These are phyloP conservation scores for Pichia sporocuriosa DNA, from an alignment of 805 yeast genomes.

Conservation along the genomic window DNA sequence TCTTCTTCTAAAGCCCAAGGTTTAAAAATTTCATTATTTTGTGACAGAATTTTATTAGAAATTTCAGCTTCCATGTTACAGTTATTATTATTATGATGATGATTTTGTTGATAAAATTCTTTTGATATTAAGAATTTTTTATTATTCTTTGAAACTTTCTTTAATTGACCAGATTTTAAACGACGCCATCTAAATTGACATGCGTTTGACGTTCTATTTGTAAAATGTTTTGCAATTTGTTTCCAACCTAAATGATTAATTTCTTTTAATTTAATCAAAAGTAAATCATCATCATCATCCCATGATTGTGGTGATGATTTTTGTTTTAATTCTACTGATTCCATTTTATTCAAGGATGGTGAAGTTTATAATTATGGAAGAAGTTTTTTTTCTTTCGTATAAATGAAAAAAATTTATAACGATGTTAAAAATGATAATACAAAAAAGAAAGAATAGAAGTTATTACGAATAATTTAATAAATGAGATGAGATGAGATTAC, in stretches of 20 bases:
- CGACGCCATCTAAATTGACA: conserved; percentile 89
- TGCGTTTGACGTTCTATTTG: conserved; percentile 80
- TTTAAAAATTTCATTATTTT: neutral
- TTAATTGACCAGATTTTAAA: conserved; percentile 26
- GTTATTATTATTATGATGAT: neutral
- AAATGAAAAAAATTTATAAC: no score
- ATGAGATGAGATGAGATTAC: no score
- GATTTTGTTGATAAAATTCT: no score
- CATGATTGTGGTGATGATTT: conserved; percentile 38
- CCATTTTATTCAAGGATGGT: no score
- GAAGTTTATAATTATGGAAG: no score
- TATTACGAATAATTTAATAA: no score
- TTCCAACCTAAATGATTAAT: conserved; percentile 84
- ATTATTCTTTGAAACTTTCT: conserved; percentile 3
- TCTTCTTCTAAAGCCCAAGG: conserved; percentile 64
- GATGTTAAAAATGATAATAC: no score
- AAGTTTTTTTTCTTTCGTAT: no score
- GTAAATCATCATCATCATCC: conserved; percentile 72
- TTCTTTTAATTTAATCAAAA: conserved; percentile 71
- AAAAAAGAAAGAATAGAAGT: no score
- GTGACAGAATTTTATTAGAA: neutral
- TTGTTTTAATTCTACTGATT: neutral
- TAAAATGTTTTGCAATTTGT: conserved; percentile 72
- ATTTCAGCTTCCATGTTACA: neutral
- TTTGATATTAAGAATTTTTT: neutral